phyloP scores from a whole-genome alignment of 371 early-diverging fungal genomes.

The Mucor circinelloides region DNA sequence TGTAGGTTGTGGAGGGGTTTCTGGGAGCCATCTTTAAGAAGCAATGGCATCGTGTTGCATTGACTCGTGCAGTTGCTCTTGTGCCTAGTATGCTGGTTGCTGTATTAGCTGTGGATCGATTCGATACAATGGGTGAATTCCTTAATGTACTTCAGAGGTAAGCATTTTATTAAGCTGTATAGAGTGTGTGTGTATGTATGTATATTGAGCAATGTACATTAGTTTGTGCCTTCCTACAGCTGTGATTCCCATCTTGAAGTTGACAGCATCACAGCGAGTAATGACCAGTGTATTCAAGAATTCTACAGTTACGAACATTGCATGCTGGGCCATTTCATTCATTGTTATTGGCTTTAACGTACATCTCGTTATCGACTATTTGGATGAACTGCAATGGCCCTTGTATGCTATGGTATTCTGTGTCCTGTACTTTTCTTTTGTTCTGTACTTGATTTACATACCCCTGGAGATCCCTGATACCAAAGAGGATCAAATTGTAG shows the following conservation, averaged over 20 bases:
- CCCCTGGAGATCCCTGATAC: conserved; percentile 13
- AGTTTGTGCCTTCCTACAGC: conserved; percentile 74
- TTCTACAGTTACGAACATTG: conserved; percentile 22
- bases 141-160: conserved; percentile 73
- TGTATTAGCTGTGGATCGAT: conserved; percentile 59
- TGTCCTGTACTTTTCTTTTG: conserved; percentile 24
- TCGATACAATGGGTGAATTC: conserved; percentile 71
- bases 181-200: background rate
- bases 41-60: conserved; percentile 71
- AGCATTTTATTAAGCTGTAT: background rate
- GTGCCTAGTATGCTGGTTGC: conserved; percentile 73
- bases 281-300: conserved; percentile 55
- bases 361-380: conserved; percentile 50
- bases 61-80: conserved; percentile 69
- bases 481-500: conserved; percentile 7
- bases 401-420: conserved; percentile 14
- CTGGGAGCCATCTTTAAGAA: conserved; percentile 60
- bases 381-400: conserved; percentile 25
- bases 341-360: conserved; percentile 61
- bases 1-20: conserved; percentile 65
- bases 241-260: conserved; percentile 70
- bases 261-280: conserved; percentile 52
- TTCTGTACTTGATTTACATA: conserved; percentile 20
- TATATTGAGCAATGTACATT: background rate
- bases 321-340: conserved; percentile 45